Evolutionary conservation across 768 basidiomycete genomes (phyloP).

Genomic region (Lactarius sanguifluus): DNA sequence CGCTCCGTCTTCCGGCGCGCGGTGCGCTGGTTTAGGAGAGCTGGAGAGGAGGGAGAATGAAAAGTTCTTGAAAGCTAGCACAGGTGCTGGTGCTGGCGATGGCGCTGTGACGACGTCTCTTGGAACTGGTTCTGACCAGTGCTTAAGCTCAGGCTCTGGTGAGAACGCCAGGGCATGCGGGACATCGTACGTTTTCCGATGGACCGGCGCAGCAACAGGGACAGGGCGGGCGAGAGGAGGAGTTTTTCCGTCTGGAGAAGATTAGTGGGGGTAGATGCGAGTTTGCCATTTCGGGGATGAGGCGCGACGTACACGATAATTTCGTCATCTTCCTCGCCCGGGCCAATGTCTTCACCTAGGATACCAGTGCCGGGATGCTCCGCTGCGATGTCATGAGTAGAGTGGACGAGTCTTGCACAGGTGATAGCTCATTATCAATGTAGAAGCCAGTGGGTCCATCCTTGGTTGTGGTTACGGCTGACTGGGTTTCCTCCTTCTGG

Average conservation of each 20-base stretch:
- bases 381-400: constrained; percentile 4
- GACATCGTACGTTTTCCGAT: constrained; percentile 30
- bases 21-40: constrained; percentile 36
- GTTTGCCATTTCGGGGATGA: constrained; percentile 49
- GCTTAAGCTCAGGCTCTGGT: not conserved
- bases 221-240: too few relatives aligned
- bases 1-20: constrained; percentile 32
- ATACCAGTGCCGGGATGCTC: constrained; percentile 21
- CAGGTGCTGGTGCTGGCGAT: constrained; percentile 17
- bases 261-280: not conserved
- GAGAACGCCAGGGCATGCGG: not conserved
- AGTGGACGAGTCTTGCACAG: too few relatives aligned
- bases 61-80: constrained; percentile 35
- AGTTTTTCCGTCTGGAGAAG: not conserved
- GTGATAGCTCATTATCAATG: too few relatives aligned
- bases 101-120: not conserved
- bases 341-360: constrained; percentile 20
- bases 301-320: constrained; percentile 77
- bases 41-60: constrained; percentile 39
- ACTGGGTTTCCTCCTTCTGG: too few relatives aligned
- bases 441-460: too few relatives aligned
- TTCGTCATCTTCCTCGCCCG: constrained; percentile 69
- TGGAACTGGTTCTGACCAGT: not conserved
- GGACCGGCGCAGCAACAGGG: too few relatives aligned
- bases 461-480: too few relatives aligned